Conservation (phyloP, 1,284 basidiomycete genomes). For the Leccinum huronense region DNA sequence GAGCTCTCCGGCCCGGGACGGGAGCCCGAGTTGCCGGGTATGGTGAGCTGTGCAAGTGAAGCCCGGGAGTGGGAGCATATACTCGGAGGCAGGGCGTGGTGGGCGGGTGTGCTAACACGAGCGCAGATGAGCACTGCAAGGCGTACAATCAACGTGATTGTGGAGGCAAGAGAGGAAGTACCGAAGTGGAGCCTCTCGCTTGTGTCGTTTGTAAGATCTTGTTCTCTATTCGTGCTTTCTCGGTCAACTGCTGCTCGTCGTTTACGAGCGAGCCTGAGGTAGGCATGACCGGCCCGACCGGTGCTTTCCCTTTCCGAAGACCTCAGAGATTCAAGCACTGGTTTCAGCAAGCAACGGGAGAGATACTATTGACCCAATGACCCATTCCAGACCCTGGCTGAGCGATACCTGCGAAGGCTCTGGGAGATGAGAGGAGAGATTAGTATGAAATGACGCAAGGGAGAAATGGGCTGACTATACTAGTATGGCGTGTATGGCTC, state of each 20-base stretch:
- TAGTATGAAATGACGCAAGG: not conserved
- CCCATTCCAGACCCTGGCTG: slow-evolving; percentile 44
- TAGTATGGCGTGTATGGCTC: slow-evolving; percentile 18
- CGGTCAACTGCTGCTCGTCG: slow-evolving; percentile 35
- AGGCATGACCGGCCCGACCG: slow-evolving; percentile 81
- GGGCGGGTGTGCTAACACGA: too few species aligned
- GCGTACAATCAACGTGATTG: too few species aligned
- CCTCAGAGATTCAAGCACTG: slow-evolving; percentile 78
- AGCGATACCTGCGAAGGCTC: slow-evolving; percentile 4
- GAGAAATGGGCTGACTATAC: slow-evolving; percentile 15
- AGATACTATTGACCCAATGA: slow-evolving; percentile 57
- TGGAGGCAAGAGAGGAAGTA: too few species aligned
- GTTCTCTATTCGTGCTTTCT: slow-evolving; percentile 20
- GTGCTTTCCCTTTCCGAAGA: slow-evolving; percentile 65
- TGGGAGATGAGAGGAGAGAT: slow-evolving; percentile 1
- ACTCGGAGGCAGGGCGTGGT: too few species aligned
- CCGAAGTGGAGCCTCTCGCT: too few species aligned
- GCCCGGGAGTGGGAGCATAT: too few species aligned
- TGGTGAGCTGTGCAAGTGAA: too few species aligned
- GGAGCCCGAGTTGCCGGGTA: too few species aligned
- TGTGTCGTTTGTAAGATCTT: slow-evolving; percentile 2
- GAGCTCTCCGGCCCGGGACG: too few species aligned
- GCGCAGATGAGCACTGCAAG: too few species aligned
- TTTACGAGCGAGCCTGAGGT: slow-evolving; percentile 48
- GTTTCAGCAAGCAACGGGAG: slow-evolving; percentile 68